Evolutionary conservation across 31 red algal genomes (phyloP).

Genomic region (Asparagopsis taxiformis): DNA sequence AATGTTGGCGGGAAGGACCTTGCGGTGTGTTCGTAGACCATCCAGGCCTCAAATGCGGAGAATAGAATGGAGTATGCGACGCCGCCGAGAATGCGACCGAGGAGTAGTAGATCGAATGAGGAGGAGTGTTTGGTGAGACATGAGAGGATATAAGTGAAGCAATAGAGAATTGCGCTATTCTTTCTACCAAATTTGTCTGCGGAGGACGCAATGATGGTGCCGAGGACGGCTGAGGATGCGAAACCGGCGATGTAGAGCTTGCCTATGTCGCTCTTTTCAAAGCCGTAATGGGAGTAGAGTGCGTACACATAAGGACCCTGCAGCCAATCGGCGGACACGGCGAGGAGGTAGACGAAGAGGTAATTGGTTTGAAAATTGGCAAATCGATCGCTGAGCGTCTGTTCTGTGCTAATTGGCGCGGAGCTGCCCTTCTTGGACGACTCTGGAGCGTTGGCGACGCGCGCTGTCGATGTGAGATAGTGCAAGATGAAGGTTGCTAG

Average conservation of each 20-base stretch:
- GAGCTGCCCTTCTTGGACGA: neutral
- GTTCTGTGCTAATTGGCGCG: neutral
- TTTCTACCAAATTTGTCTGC: conserved; percentile 87
- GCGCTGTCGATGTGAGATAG: conserved; percentile 7
- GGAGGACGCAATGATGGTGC: conserved; percentile 82
- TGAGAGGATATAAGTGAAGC: conserved; percentile 69
- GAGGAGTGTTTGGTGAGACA: conserved; percentile 89
- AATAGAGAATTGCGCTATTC: conserved; percentile 61
- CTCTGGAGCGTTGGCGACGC: neutral
- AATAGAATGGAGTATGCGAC: conserved; percentile 88
- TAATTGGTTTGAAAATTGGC: conserved; percentile 70
- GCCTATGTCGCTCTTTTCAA: conserved; percentile 69
- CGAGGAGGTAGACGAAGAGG: conserved; percentile 79
- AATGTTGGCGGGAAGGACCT: conserved; percentile 28
- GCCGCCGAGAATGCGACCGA: conserved; percentile 86
- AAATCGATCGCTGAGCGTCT: conserved; percentile 24
- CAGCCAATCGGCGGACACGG: conserved; percentile 91
- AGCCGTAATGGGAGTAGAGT: conserved; percentile 92
- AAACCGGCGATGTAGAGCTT: conserved; percentile 91
- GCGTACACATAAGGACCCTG: conserved; percentile 99
- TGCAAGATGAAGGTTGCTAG: conserved; percentile 24
- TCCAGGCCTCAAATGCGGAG: conserved; percentile 92
- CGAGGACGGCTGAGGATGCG: conserved; percentile 83
- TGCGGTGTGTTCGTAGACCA: conserved; percentile 76
- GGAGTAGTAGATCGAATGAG: conserved; percentile 68